Conservation (phyloP, 1,284 basidiomycete species). For the Rhodotorula sp. region DNA sequence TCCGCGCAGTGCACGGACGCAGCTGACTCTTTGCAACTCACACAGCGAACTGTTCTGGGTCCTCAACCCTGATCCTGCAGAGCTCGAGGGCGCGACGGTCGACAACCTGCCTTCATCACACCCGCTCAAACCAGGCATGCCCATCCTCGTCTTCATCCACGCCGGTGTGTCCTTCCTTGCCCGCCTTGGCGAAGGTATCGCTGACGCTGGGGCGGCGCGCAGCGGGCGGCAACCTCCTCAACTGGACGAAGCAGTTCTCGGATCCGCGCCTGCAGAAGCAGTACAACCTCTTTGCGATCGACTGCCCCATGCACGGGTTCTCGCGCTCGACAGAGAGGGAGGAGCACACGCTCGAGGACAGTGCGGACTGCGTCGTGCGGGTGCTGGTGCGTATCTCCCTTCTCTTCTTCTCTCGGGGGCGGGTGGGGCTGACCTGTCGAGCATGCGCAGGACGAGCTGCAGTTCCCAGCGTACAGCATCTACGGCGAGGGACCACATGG, state of each 20-base stretch:
- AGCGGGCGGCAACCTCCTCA: slow-evolving; percentile 8
- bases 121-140: slow-evolving; percentile 15
- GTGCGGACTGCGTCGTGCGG: slow-evolving; percentile 16
- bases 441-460: slow-evolving; percentile 14
- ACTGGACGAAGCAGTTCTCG: slow-evolving; percentile 7
- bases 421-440: background rate
- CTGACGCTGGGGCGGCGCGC: background rate
- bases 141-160: slow-evolving; percentile 26
- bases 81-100: slow-evolving; percentile 10
- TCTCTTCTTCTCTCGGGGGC: fast-evolving
- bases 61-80: slow-evolving; percentile 18
- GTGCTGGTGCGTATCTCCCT: background rate
- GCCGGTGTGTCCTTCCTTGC: background rate
- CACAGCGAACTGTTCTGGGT: slow-evolving; percentile 12
- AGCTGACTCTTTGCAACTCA: background rate
- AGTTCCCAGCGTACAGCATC: background rate
- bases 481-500: slow-evolving; percentile 30
- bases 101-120: slow-evolving; percentile 14
- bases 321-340: slow-evolving; percentile 2
- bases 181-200: too few species aligned
- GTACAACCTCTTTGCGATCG: slow-evolving; percentile 21
- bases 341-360: slow-evolving; percentile 27
- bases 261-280: slow-evolving; percentile 1
- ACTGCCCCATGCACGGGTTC: slow-evolving; percentile 18
- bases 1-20: background rate